Conservation (phyloP, 352 stramenopile species). For the Globisporangium nodosum region DNA sequence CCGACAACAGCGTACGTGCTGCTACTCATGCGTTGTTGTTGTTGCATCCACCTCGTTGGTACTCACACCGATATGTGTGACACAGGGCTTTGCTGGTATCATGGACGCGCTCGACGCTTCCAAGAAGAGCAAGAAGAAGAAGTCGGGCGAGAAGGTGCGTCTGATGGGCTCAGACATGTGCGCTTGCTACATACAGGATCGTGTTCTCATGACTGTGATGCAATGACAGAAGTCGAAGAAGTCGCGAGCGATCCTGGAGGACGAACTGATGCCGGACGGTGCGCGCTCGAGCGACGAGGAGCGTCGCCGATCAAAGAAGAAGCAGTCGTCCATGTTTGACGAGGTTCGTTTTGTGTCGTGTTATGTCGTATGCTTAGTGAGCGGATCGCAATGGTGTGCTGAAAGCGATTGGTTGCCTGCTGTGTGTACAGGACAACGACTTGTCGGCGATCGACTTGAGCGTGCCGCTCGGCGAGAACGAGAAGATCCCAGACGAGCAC, state of each 20-base stretch:
- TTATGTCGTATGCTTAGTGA: not conserved
- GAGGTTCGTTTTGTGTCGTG: slow-evolving; percentile 20
- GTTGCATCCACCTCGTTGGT: not conserved
- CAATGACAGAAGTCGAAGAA: slow-evolving; percentile 33
- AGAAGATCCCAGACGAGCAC: slow-evolving; percentile 74
- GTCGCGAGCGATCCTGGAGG: slow-evolving; percentile 50
- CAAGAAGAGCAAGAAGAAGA: slow-evolving; percentile 67
- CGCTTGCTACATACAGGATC: no score
- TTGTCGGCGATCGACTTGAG: slow-evolving; percentile 74
- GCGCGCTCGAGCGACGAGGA: slow-evolving; percentile 70
- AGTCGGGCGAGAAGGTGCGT: slow-evolving; percentile 40
- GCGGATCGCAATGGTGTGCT: not conserved
- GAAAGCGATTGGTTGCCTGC: not conserved
- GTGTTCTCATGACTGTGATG: not conserved
- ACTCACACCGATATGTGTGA: not conserved
- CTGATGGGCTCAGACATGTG: not conserved
- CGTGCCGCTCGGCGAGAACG: slow-evolving; percentile 65
- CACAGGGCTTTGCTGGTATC: slow-evolving; percentile 68
- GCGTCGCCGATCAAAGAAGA: slow-evolving; percentile 42
- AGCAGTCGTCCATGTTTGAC: slow-evolving; percentile 25
- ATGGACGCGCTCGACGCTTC: slow-evolving; percentile 64
- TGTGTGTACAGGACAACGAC: slow-evolving; percentile 44
- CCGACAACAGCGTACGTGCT: slow-evolving; percentile 23
- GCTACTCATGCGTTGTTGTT: slow-evolving; percentile 2
- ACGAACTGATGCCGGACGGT: slow-evolving; percentile 77